Percentiles rank a stretch among this genome's conserved stretches.
phyloP scores from a whole-genome alignment of 2,329 filamentous ascomycete species.

The Cryphonectria nitschkei region DNA sequence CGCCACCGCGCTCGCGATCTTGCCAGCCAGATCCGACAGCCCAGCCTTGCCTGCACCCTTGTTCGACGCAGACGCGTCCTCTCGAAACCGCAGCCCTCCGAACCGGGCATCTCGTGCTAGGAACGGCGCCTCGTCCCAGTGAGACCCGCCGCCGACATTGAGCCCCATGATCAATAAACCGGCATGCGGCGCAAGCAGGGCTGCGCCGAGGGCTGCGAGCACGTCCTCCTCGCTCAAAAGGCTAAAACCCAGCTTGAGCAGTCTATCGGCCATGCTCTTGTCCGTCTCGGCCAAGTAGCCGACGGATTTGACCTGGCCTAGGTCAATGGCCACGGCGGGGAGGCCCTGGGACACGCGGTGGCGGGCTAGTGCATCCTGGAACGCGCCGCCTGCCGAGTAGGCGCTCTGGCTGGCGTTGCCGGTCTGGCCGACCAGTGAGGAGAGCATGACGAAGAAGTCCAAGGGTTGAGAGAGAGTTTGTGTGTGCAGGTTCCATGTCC shows the following conservation, averaged over 20 bases:
- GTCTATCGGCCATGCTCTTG: conserved; percentile 27
- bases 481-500: conserved; percentile 25
- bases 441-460: conserved; percentile 29
- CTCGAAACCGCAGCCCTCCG: conserved; percentile 22
- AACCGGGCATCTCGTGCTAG: conserved; percentile 20
- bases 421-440: conserved; percentile 16
- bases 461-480: conserved; percentile 31
- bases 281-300: conserved; percentile 33
- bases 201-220: conserved; percentile 22
- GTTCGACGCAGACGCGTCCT: conserved; percentile 24
- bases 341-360: conserved; percentile 31
- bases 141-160: conserved; percentile 22
- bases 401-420: conserved; percentile 25
- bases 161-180: conserved; percentile 23
- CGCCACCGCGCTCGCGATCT: conserved; percentile 23
- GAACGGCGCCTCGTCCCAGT: conserved; percentile 27
- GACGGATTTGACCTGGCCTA: conserved; percentile 35
- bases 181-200: conserved; percentile 18
- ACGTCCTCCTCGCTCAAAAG: conserved; percentile 29
- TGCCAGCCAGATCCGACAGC: conserved; percentile 16
- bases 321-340: conserved; percentile 33
- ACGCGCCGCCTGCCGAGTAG: conserved; percentile 39
- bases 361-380: conserved; percentile 39
- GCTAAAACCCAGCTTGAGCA: conserved; percentile 29
- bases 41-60: conserved; percentile 4